phyloP scores from a whole-genome alignment of 345 rosid species.

The Eucalyptus regnans region DNA sequence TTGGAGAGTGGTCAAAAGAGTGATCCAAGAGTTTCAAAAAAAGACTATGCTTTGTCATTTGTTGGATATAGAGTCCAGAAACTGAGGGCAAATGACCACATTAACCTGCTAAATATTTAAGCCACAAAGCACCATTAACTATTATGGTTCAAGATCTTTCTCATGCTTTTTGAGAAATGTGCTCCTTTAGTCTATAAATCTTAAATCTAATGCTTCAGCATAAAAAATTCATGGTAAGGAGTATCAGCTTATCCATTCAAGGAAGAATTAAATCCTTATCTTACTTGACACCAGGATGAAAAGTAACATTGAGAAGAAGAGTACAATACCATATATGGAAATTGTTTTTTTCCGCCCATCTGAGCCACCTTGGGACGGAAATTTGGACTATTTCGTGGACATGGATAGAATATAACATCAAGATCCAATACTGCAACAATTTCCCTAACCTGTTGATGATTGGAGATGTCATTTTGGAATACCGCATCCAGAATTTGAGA shows the following conservation, averaged over 20 bases:
- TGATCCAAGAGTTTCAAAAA: neutral
- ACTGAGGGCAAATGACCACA: neutral
- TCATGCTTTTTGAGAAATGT: neutral
- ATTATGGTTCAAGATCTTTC: neutral
- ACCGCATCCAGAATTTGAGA: neutral
- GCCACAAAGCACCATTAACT: neutral
- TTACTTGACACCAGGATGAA: neutral
- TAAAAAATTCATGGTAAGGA: neutral
- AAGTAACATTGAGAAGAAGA: neutral
- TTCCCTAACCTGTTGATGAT: constrained; percentile 68
- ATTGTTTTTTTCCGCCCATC: constrained; percentile 89
- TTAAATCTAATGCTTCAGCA: neutral
- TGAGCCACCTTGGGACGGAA: constrained; percentile 71
- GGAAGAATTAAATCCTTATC: neutral
- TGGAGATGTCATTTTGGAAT: neutral
- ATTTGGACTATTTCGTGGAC: constrained; percentile 83
- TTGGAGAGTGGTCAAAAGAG: neutral
- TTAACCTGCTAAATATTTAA: neutral
- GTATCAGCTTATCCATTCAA: neutral
- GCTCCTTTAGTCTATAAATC: neutral
- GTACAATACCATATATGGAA: constrained; percentile 85
- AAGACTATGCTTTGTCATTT: neutral
- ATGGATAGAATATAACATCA: constrained; percentile 87
- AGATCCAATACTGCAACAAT: constrained; percentile 82
- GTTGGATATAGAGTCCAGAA: neutral